Evolutionary conservation across 805 yeast genomes (phyloP), one percentile per base, ranked within the genome.

Genomic region (Starmerella scarabaei): DNA sequence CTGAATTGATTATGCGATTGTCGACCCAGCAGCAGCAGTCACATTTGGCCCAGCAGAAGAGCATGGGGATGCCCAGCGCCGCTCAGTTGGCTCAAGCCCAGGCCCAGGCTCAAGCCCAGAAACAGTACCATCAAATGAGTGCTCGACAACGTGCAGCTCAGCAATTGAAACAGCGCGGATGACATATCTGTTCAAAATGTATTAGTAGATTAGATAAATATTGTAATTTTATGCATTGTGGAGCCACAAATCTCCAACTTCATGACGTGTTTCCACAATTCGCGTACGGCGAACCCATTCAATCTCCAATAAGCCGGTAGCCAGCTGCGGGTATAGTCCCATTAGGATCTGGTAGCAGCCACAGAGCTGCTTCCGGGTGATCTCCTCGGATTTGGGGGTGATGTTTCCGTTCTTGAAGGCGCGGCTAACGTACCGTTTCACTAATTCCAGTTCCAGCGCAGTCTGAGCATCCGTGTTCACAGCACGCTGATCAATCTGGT

Each of bases 401-500:
- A 30, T 24, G 16, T 27, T 35, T 3, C 39, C 40, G 11, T 40
- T 14, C 21, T 42, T 46, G 43, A 45, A 53, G 14, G 42, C 40
- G 8, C n/a, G 33, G 2, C 45, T 38, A 20, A 53, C 35, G n/a
- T 33, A 39, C 5, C 18, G 7, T 35, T 52, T 50, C 20, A 52
- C 27, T 3, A 32, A 11, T 15, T 23, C 38, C 15, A 53, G 41
- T 18, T 49, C 49, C 7, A 11, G 26, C 2, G 33, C 12, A 4
- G 21, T 32, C 6, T 8, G 20, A 11, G 17, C 11, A 26, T 31
- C 7, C 30, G 15, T 8, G 33, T 30, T 11, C 9, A 36, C 38
- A 5, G 49, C 50, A 12, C 45, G 33, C 36, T 56, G 51, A 29
- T 55, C 60, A 16, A 57, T 37, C 36, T 57, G 58, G 16, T 53